Evolutionary conservation across 192 early-diverging fungal species (phyloP).

Genomic region (Backusella mclennaniae): DNA sequence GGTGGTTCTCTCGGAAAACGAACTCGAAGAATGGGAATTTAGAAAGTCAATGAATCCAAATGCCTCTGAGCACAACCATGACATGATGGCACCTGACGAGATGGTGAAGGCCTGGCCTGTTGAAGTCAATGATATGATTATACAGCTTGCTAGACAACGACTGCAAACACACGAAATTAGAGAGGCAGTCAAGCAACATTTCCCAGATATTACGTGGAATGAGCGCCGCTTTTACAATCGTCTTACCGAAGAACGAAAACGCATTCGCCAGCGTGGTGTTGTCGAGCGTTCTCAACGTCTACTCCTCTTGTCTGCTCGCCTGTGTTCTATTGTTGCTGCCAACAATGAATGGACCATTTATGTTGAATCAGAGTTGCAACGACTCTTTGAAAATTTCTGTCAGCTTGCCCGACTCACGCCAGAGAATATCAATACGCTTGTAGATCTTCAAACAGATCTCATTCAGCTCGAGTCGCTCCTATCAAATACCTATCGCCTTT

Average conservation of each 20-base stretch:
- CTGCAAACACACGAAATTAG: slow-evolving; percentile 45
- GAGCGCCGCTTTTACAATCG: slow-evolving; percentile 62
- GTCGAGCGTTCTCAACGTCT: slow-evolving; percentile 45
- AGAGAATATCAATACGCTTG: slow-evolving; percentile 13
- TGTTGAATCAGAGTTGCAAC: slow-evolving; percentile 23
- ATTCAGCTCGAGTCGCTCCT: slow-evolving; percentile 14
- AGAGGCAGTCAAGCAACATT: slow-evolving; percentile 46
- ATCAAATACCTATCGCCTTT: slow-evolving; percentile 4
- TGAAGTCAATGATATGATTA: slow-evolving; percentile 49
- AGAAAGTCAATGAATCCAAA: slow-evolving; percentile 54
- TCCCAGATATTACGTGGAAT: slow-evolving; percentile 56
- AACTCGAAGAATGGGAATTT: slow-evolving; percentile 51
- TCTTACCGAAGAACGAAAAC: slow-evolving; percentile 55
- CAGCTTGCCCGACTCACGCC: slow-evolving; percentile 19
- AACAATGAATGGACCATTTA: slow-evolving; percentile 32
- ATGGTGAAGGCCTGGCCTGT: slow-evolving; percentile 56
- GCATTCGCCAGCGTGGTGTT: slow-evolving; percentile 48
- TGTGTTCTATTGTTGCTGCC: slow-evolving; percentile 39
- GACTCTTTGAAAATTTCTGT: slow-evolving; percentile 27
- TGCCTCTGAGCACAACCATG: slow-evolving; percentile 55
- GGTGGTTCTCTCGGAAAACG: slow-evolving; percentile 55
- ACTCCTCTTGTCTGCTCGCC: slow-evolving; percentile 46
- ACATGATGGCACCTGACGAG: slow-evolving; percentile 51
- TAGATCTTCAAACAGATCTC: slow-evolving; percentile 15
- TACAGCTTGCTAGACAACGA: slow-evolving; percentile 46